A percentile compares a stretch with the other conserved stretches of the same genome.
Conservation (phyloP, 257 asterid species). For the Solanum pimpinellifolium region DNA sequence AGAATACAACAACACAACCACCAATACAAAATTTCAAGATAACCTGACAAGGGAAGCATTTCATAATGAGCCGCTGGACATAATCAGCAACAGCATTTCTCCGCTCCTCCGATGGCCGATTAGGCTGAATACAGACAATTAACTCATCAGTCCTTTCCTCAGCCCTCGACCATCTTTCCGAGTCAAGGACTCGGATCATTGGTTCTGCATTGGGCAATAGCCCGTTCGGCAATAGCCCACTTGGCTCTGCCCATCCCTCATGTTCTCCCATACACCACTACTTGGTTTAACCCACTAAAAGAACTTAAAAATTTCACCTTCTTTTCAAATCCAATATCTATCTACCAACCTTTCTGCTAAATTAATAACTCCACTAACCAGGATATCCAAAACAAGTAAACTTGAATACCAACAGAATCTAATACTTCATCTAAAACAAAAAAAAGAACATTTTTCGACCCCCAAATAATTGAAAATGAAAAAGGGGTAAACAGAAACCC, state of each 20-base stretch:
- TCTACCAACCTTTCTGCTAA: neutral
- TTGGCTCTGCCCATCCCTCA: slow-evolving; percentile 69
- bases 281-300: neutral
- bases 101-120: slow-evolving; percentile 29
- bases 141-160: slow-evolving; percentile 90
- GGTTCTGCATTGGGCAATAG: slow-evolving; percentile 66
- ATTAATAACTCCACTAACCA: neutral
- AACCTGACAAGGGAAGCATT: slow-evolving; percentile 29
- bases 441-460: neutral
- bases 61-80: slow-evolving; percentile 18
- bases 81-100: slow-evolving; percentile 25
- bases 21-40: neutral
- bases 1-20: neutral
- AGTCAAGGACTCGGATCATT: slow-evolving; percentile 45
- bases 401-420: neutral
- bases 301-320: neutral
- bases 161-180: slow-evolving; percentile 76
- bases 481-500: neutral
- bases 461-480: neutral
- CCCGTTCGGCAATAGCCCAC: slow-evolving; percentile 69
- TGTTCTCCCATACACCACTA: slow-evolving; percentile 66
- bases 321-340: neutral
- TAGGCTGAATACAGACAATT: slow-evolving; percentile 83
- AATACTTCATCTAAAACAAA: neutral
- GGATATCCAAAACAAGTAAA: neutral